Evolutionary conservation across 345 rosid genomes (phyloP).

Genomic region (Eucalyptus dawsonii): DNA sequence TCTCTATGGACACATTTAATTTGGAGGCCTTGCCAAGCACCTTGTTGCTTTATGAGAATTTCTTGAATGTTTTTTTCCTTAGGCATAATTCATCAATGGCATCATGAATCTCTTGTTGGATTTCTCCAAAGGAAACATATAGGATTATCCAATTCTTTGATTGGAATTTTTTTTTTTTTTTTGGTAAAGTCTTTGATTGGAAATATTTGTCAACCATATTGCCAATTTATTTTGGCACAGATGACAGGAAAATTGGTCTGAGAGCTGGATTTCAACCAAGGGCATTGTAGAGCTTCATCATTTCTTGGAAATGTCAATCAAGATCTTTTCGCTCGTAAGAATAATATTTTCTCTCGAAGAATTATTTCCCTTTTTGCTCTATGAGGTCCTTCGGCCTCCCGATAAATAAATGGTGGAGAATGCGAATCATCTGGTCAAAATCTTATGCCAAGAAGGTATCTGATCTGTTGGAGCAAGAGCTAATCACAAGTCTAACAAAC

Average conservation of each 20-base stretch:
- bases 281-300: background rate
- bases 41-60: background rate
- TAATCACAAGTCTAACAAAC: background rate
- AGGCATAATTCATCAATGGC: background rate
- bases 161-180: too few relatives aligned
- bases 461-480: background rate
- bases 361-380: background rate
- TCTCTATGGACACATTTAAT: background rate
- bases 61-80: background rate
- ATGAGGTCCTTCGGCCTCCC: background rate
- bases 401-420: background rate
- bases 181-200: background rate
- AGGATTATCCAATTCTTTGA: too few relatives aligned
- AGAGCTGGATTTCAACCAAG: background rate
- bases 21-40: background rate
- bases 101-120: background rate
- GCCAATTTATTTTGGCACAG: background rate
- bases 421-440: background rate
- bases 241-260: background rate
- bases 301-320: background rate
- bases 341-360: background rate
- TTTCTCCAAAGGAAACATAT: background rate
- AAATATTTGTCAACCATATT: background rate
- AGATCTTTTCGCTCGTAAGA: background rate
- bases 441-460: background rate